Base-by-base conservation (phyloP, 352 stramenopile species). In the Phytophthora citrophthora region DNA sequence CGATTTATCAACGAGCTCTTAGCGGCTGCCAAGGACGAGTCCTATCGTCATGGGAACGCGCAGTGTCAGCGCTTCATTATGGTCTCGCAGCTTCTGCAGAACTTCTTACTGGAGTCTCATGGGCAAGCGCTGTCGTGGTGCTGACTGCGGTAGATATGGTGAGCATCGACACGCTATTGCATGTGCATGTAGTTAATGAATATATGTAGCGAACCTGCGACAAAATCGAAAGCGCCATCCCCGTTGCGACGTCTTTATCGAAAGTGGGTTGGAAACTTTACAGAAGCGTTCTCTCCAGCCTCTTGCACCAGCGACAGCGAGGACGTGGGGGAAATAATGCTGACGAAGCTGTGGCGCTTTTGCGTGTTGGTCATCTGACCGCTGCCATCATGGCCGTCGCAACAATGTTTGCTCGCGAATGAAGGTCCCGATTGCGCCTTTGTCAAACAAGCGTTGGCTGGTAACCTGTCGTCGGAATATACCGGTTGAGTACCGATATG, bases 61-160 rank as follows among this genome's bases (percentile, higher is more conserved):
- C 77, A 79, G 47, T 89, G 82, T 56, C 57, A 87, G 32, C 73
- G 70, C 36, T 91, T 85, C 36, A 48, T 72, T 29, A 68, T 47
- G 46, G 67, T 83, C 47, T 83, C 77, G 46, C 65, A 69, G 41
- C 54, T 89, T 8, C 64, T 89, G 31, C 73, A 72, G 16, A 48
- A 70, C 20, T 91, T 91, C 54, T 48, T 91, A n/a, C 52, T 73
- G 6, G 76, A 85, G 50, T 49, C 72, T 16, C 20, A 54, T 49
- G 27, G 39, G 15, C 36, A 45, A 23, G 43, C 60, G 26, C 54
- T 31, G 26, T 50, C 41, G n/a, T 48, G 36, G 38, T 54, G 38
- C 13, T 64, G 40, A 38, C 34, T 39, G 10, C 32, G 52, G 24
- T 46, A 44, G 16, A 47, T 23, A 47, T 46, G 38, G 54, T 45